Evolutionary conservation across 345 rosid species (phyloP).

Genomic region (Moringa oleifera): DNA sequence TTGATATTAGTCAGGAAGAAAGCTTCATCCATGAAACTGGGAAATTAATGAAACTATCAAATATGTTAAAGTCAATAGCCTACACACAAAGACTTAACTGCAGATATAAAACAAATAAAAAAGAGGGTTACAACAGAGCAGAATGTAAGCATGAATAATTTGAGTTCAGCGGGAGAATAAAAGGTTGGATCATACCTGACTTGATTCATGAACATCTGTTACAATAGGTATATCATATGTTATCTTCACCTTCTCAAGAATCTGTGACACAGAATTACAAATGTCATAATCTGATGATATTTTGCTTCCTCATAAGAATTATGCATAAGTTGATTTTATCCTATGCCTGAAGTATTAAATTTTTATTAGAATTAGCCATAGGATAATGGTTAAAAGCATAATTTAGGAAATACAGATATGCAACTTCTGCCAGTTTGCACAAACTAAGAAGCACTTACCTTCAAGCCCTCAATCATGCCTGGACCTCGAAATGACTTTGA

Average conservation of each 20-base stretch:
- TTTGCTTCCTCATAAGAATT: no score
- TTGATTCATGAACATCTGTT: slow-evolving; percentile 89
- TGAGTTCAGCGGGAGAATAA: background rate
- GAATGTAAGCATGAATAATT: background rate
- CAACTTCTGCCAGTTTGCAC: background rate
- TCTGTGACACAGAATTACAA: slow-evolving; percentile 42
- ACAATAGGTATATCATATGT: slow-evolving; percentile 81
- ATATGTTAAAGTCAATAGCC: no score
- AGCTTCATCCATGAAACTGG: no score
- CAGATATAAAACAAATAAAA: background rate
- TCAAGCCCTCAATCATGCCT: slow-evolving; percentile 85
- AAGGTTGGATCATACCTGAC: slow-evolving; percentile 49
- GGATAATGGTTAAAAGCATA: background rate
- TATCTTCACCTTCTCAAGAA: slow-evolving; percentile 91
- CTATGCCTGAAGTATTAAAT: background rate
- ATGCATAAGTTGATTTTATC: no score
- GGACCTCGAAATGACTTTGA: slow-evolving; percentile 96
- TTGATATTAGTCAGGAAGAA: no score
- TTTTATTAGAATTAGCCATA: background rate
- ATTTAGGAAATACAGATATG: background rate
- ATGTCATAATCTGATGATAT: slow-evolving; percentile 1
- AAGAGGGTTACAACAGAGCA: background rate
- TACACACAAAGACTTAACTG: background rate
- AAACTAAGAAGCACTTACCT: slow-evolving; percentile 35
- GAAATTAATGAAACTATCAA: no score